These are phyloP conservation scores for Beta corolliflora DNA, from an alignment of 179 eudicot species.

Conservation along the genomic window DNA sequence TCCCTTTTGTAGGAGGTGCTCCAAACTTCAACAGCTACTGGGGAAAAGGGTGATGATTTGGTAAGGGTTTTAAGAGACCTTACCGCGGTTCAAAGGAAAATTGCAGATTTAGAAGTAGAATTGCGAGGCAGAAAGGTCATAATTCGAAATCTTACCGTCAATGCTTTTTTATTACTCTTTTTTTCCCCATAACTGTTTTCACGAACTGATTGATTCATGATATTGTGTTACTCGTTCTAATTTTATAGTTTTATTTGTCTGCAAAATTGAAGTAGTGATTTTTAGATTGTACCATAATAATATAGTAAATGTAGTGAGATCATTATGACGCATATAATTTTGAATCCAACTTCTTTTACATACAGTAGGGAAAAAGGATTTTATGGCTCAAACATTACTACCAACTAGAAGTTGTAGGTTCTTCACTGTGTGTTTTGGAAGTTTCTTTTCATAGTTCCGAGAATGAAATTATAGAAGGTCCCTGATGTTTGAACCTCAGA, in stretches of 20 bases:
- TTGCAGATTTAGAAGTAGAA: constrained; percentile 95
- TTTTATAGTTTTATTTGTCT: not conserved
- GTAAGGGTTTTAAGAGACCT: constrained; percentile 89
- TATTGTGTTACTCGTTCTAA: not conserved
- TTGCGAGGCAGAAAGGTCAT: constrained; percentile 96
- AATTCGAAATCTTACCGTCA: not conserved
- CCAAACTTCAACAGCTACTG: constrained; percentile 49
- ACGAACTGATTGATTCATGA: not conserved
- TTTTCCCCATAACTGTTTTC: too few relatives aligned
- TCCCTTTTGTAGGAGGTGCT: constrained; percentile 60
- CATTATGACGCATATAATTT: not conserved
- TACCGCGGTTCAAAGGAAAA: constrained; percentile 87
- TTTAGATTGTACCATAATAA: not conserved
- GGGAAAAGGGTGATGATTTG: constrained; percentile 83
- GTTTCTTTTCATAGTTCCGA: too few relatives aligned
- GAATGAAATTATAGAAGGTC: not conserved
- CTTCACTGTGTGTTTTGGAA: not conserved
- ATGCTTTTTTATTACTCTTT: not conserved
- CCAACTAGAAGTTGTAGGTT: not conserved
- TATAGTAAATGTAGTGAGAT: not conserved
- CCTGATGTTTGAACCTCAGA: not conserved
- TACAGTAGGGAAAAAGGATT: not conserved
- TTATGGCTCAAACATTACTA: not conserved
- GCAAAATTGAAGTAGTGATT: not conserved
- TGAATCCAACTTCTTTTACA: not conserved